Conservation (phyloP, 2,329 filamentous ascomycete species). For the Ascocoryne sarcoides region DNA sequence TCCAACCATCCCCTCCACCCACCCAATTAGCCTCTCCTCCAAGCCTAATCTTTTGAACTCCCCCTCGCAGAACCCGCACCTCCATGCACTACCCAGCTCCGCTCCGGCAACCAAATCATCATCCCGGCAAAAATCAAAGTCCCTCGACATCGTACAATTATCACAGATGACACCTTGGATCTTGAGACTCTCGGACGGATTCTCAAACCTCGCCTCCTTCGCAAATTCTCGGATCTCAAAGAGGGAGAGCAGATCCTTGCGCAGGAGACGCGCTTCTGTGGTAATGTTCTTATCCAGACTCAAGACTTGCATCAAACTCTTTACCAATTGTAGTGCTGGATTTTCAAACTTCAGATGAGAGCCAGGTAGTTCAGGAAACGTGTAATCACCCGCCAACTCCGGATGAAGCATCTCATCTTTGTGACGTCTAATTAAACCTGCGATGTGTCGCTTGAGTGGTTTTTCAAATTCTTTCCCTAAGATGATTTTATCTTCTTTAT, state of each 20-base stretch:
- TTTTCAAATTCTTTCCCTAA: constrained; percentile 80
- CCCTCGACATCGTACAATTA: constrained; percentile 79
- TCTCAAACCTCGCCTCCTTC: constrained; percentile 76
- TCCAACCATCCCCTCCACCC: constrained; percentile 65
- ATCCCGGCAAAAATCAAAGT: constrained; percentile 88
- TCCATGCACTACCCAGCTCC: constrained; percentile 46
- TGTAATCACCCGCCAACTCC: constrained; percentile 78
- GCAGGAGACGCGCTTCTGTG: constrained; percentile 76
- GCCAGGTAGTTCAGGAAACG: constrained; percentile 72
- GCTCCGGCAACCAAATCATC: constrained; percentile 59
- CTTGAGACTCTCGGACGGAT: constrained; percentile 68
- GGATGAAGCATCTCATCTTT: constrained; percentile 84
- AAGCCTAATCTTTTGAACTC: constrained; percentile 72
- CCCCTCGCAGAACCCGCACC: constrained; percentile 65
- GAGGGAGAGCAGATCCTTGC: constrained; percentile 79
- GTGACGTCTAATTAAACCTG: constrained; percentile 71
- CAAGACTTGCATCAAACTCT: constrained; percentile 85
- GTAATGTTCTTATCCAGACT: constrained; percentile 84
- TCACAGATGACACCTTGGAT: constrained; percentile 75
- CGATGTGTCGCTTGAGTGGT: constrained; percentile 82
- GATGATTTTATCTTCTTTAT: constrained; percentile 52
- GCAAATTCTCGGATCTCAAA: constrained; percentile 96
- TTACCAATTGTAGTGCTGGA: constrained; percentile 83
- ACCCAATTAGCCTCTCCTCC: constrained; percentile 72
- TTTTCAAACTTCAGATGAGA: constrained; percentile 57